Evolutionary conservation across 805 yeast species (phyloP), one percentile per base, ranked within the genome.

Genomic region (Kuraishia hungarica): DNA sequence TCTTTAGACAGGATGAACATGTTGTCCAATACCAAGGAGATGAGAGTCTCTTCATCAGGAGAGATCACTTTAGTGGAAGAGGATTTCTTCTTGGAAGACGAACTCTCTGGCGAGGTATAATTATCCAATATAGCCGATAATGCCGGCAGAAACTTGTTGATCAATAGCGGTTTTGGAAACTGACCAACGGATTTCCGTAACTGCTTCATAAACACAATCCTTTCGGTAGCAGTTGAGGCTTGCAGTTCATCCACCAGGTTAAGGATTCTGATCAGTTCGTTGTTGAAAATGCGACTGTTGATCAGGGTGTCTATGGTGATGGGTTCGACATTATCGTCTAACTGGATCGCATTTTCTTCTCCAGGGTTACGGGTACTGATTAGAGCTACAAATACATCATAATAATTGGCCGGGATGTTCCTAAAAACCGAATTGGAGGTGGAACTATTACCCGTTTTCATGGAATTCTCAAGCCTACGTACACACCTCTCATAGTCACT

Each of bases 161-260:
- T 82, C 55, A 80, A 76, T 61, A 78, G 72, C 50, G 71, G 72
- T 46, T 74, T 74, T 2, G 93, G 91, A 62, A 86, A 87, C 60
- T 81, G 76, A 6, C 77, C 74, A 24, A 84, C 64, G 21, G 82
- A 70, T 3, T 71, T 70, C 22, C 80, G 68, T 54, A 93, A 73
- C 1, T 90, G 90, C 54, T 79, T 78, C 59, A 92, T 74, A 64
- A 90, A 90, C 0, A 82, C 73, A 23, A 80, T 67, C 62, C 86
- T 86, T 56, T 93, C 97, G 19, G 77, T 77, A 6, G 75, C 72
- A 1, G 84, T 72, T 61, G 87, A 86, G 0, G 96, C 87, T 10
- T 91, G 82, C 58, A 89, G 84, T 55, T 88, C 94, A 64, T 93
- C 97, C 50, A 93, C 68, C 61, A 87, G 85, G 67, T 86, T 82